Percentiles rank a stretch among this genome's conserved stretches.
Evolutionary conservation across 2,329 filamentous ascomycete genomes (phyloP).

Genomic region (Aspergillus sp.): DNA sequence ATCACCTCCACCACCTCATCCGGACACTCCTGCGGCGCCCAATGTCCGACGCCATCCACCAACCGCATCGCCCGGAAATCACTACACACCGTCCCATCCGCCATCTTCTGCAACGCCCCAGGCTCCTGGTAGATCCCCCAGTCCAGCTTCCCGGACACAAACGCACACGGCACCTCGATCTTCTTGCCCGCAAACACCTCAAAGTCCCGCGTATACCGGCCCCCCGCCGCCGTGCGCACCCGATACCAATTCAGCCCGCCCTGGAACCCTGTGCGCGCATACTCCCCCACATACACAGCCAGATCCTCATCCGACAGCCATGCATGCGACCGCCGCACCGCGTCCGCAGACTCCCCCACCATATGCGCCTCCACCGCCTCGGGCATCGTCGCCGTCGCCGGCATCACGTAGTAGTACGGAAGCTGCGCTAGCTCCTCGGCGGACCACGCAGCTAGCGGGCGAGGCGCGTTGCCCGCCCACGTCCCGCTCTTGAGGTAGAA

Average conservation of each 20-base stretch:
- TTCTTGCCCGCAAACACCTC: constrained; percentile 59
- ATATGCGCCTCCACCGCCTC: constrained; percentile 56
- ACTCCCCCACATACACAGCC: constrained; percentile 60
- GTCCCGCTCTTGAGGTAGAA: constrained; percentile 66
- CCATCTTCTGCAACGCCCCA: constrained; percentile 59
- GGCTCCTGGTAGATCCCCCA: constrained; percentile 70
- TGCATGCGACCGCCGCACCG: constrained; percentile 34
- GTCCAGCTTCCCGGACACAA: constrained; percentile 61
- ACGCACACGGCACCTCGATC: constrained; percentile 60
- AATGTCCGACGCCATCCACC: constrained; percentile 64
- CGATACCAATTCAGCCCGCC: constrained; percentile 68
- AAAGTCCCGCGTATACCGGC: constrained; percentile 48
- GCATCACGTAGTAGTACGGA: constrained; percentile 70
- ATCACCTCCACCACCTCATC: constrained; percentile 52
- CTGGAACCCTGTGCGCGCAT: constrained; percentile 61
- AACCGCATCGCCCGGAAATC: constrained; percentile 54
- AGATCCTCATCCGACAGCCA: constrained; percentile 63
- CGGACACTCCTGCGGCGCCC: constrained; percentile 66
- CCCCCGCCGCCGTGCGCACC: constrained; percentile 51
- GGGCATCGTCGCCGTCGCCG: constrained; percentile 56
- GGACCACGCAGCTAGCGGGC: constrained; percentile 54
- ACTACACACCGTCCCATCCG: constrained; percentile 44
- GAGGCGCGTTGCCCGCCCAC: constrained; percentile 55
- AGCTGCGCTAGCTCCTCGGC: constrained; percentile 58
- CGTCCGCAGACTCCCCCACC: constrained; percentile 43